These are phyloP conservation scores for Rubroboletus pulcherrimus DNA, from an alignment of 768 basidiomycete genomes.

Conservation along the genomic window DNA sequence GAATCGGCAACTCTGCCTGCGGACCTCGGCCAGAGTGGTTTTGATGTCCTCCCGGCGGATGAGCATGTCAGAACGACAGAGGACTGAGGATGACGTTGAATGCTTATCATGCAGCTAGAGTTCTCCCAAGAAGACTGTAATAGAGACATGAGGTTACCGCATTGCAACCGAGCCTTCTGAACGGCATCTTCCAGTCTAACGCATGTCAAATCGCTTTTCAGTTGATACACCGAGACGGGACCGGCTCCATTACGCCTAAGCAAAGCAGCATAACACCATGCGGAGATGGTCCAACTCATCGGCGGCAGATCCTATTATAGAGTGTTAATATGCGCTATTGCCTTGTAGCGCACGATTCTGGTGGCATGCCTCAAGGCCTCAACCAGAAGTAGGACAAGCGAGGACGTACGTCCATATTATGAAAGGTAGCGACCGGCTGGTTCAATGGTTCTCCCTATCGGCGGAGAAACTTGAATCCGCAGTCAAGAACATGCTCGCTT, in stretches of 20 bases:
- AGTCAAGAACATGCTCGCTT: constrained; percentile 9
- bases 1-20: constrained; percentile 82
- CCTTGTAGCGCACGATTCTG: neutral
- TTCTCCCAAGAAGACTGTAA: neutral
- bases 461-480: constrained; percentile 12
- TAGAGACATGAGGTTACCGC: neutral
- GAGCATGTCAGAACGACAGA: constrained; percentile 24
- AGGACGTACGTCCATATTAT: neutral
- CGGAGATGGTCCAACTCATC: neutral
- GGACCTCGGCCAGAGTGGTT: constrained; percentile 79
- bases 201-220: neutral
- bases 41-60: constrained; percentile 69
- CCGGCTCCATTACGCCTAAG: constrained; percentile 6
- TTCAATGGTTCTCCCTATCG: neutral
- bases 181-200: neutral
- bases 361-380: neutral
- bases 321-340: neutral
- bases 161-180: neutral
- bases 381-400: neutral
- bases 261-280: neutral
- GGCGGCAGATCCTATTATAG: neutral
- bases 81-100: constrained; percentile 4
- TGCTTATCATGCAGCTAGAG: neutral
- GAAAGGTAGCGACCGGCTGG: neutral
- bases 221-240: constrained; percentile 13